phyloP scores from a whole-genome alignment of 495 filamentous ascomycete species.

The Neurospora sp. region DNA sequence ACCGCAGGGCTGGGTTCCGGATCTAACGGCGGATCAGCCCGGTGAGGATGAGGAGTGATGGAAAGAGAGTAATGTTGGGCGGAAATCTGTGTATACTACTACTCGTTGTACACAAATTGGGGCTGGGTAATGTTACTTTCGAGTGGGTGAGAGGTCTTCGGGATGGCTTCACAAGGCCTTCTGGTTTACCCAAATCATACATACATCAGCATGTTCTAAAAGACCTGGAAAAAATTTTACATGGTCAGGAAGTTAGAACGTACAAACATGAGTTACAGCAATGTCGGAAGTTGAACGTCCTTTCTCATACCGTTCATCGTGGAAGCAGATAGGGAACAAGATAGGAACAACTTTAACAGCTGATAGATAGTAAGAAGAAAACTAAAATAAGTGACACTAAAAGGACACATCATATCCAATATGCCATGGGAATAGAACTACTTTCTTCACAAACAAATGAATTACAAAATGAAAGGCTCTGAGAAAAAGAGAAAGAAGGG shows the following conservation, averaged over 20 bases:
- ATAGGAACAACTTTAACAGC: not conserved
- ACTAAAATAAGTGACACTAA: too few relatives aligned
- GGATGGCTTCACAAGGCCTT: not conserved
- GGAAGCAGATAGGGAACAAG: not conserved
- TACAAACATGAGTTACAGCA: not conserved
- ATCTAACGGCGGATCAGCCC: slow-evolving; percentile 37
- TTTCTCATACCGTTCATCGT: not conserved
- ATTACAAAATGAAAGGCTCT: too few relatives aligned
- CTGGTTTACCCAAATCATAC: not conserved
- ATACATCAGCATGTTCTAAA: not conserved
- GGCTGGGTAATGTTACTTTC: not conserved
- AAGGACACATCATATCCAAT: too few relatives aligned
- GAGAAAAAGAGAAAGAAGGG: too few relatives aligned
- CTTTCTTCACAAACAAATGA: too few relatives aligned
- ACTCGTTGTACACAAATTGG: not conserved
- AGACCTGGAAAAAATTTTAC: not conserved
- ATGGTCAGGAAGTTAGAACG: not conserved
- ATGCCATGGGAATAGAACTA: too few relatives aligned
- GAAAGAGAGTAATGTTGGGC: not conserved
- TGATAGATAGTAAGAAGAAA: too few relatives aligned
- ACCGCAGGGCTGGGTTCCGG: slow-evolving; percentile 88
- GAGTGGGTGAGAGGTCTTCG: not conserved
- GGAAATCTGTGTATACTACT: not conserved
- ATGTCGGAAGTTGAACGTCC: not conserved
- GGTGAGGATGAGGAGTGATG: not conserved